Percentiles rank a stretch among this genome's conserved stretches.
Evolutionary conservation across 1,284 basidiomycete species (phyloP).

Genomic region (Microbotryomycetes sp.): DNA sequence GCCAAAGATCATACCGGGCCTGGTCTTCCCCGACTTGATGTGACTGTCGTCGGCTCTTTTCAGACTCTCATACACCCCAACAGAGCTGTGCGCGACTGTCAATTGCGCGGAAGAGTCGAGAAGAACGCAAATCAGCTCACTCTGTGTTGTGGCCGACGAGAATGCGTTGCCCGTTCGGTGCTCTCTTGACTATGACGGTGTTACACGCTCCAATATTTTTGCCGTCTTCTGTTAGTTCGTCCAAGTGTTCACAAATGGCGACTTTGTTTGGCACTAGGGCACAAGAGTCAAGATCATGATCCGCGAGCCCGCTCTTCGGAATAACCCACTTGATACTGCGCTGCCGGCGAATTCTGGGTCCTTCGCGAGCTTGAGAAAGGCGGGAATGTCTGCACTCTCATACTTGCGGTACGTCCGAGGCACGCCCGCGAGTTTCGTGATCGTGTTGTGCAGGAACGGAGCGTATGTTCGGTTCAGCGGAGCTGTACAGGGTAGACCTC

Average conservation of each 20-base stretch:
- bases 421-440: constrained; percentile 28
- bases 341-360: constrained; percentile 29
- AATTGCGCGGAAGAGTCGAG: background rate
- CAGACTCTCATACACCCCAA: constrained; percentile 28
- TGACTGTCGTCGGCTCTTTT: constrained; percentile 24
- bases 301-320: background rate
- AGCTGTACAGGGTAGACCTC: background rate
- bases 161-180: constrained; percentile 20
- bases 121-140: background rate
- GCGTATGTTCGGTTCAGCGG: constrained; percentile 27
- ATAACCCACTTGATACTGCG: constrained; percentile 30
- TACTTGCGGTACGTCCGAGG: constrained; percentile 27
- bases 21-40: constrained; percentile 19
- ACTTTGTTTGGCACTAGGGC: constrained; percentile 28
- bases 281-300: background rate
- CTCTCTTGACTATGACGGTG: constrained; percentile 27
- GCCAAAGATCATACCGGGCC: constrained; percentile 31
- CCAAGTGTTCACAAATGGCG: constrained; percentile 26
- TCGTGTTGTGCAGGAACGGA: constrained; percentile 35
- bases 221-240: constrained; percentile 30
- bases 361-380: constrained; percentile 21
- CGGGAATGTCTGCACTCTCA: constrained; percentile 26
- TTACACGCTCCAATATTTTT: constrained; percentile 31
- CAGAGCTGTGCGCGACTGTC: constrained; percentile 11
- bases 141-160: constrained; percentile 32